Conservation (phyloP, 768 basidiomycete species). For the Tylopilus sp. region DNA sequence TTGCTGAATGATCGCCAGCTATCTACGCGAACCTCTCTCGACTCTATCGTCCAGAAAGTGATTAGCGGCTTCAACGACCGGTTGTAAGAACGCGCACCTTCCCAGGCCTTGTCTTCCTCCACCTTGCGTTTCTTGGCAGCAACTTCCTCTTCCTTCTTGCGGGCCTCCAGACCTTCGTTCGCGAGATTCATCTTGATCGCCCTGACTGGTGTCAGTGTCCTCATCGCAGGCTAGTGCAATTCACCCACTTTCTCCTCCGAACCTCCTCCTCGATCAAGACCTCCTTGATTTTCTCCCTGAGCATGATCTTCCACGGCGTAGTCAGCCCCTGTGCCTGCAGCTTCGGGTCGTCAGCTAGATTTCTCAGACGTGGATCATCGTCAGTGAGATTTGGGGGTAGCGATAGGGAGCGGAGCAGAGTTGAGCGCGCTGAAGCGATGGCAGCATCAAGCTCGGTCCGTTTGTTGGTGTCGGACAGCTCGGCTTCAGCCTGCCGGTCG, state of each 20-base stretch:
- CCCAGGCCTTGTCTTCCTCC: conserved; percentile 87
- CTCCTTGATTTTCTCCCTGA: conserved; percentile 75
- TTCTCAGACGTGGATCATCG: conserved; percentile 54
- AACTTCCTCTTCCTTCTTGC: conserved; percentile 87
- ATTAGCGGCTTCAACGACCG: not conserved
- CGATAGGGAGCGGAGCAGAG: conserved; percentile 59
- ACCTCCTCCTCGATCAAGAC: conserved; percentile 89
- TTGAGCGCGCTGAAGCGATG: conserved; percentile 68
- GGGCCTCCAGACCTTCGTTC: conserved; percentile 90
- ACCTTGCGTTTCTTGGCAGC: conserved; percentile 76
- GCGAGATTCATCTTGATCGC: conserved; percentile 89
- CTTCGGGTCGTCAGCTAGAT: conserved; percentile 38
- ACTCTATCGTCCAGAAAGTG: conserved; percentile 41
- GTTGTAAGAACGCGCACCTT: conserved; percentile 50
- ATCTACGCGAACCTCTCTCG: conserved; percentile 76
- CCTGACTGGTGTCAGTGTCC: conserved; percentile 37
- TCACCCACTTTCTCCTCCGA: conserved; percentile 69
- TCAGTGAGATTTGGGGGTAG: conserved; percentile 59
- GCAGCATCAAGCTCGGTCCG: conserved; percentile 80
- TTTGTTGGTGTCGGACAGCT: conserved; percentile 73
- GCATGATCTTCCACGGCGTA: conserved; percentile 64
- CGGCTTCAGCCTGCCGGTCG: conserved; percentile 67
- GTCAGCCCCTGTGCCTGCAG: conserved; percentile 28
- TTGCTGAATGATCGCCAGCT: conserved; percentile 78
- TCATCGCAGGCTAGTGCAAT: not conserved